phyloP scores from a whole-genome alignment of 2,329 filamentous ascomycete genomes.

The Pseudogymnoascus sp. region DNA sequence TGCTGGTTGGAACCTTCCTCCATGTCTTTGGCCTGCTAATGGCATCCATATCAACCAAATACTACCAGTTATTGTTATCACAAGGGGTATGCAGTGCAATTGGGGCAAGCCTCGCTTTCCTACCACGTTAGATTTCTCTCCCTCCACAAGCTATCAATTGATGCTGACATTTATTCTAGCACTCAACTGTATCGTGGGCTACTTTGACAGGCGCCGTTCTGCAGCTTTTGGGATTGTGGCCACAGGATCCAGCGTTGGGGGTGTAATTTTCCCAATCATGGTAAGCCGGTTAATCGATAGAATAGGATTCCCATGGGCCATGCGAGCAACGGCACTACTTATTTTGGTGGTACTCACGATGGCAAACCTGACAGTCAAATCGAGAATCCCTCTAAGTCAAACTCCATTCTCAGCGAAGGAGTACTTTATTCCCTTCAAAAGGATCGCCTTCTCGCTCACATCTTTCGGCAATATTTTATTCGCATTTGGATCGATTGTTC shows the following conservation, averaged over 20 bases:
- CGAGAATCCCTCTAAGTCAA: constrained; percentile 34
- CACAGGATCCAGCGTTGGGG: constrained; percentile 38
- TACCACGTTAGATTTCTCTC: not conserved
- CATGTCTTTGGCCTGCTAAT: constrained; percentile 30
- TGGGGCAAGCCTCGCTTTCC: constrained; percentile 34
- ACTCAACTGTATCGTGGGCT: constrained; percentile 27
- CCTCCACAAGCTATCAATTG: not conserved
- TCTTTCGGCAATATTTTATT: constrained; percentile 33
- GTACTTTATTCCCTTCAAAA: constrained; percentile 28
- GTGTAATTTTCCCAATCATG: constrained; percentile 54
- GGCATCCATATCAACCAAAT: constrained; percentile 29
- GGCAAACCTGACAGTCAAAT: constrained; percentile 40
- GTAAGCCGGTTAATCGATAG: constrained; percentile 40
- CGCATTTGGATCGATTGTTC: constrained; percentile 41
- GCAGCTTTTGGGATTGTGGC: constrained; percentile 38
- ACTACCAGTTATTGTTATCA: constrained; percentile 33
- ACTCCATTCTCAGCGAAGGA: constrained; percentile 25
- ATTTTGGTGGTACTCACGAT: constrained; percentile 43
- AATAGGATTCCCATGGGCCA: constrained; percentile 46
- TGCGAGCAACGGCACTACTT: constrained; percentile 45
- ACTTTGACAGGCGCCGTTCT: constrained; percentile 28
- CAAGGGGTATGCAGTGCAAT: constrained; percentile 35
- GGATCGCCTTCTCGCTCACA: constrained; percentile 29
- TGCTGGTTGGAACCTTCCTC: constrained; percentile 30
- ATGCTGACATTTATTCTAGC: constrained; percentile 28